Conservation (phyloP, 1,284 basidiomycete species). For the Pseudozyma thailandica region DNA sequence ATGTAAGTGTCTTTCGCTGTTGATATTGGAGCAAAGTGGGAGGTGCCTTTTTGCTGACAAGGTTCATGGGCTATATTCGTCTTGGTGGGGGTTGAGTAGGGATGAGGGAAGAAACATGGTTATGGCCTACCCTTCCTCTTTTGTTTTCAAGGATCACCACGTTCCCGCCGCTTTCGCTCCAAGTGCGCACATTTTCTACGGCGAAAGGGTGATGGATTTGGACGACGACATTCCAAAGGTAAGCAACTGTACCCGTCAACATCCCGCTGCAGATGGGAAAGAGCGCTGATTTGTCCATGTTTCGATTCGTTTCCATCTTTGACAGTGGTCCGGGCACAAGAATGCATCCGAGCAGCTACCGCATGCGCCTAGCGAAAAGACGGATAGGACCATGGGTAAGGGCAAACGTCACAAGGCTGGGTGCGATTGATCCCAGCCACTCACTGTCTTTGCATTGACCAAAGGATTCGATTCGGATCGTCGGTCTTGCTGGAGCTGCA, state of each 20-base stretch:
- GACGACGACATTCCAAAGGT: constrained; percentile 51
- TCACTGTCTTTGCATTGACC: too few relatives aligned
- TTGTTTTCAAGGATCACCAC: constrained; percentile 36
- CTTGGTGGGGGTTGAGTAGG: constrained; percentile 4
- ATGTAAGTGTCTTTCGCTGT: constrained; percentile 14
- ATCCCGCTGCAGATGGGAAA: background rate
- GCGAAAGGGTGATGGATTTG: constrained; percentile 44
- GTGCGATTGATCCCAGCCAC: constrained; percentile 3
- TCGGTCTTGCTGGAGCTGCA: too few relatives aligned
- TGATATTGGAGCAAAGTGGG: too few relatives aligned
- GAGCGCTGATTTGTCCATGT: background rate
- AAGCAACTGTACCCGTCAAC: background rate
- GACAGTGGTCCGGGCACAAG: constrained; percentile 45
- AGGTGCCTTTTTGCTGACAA: background rate
- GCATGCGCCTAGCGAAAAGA: constrained; percentile 28
- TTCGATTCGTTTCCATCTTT: background rate
- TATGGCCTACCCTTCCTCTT: constrained; percentile 50
- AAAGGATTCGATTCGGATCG: too few relatives aligned
- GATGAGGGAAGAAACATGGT: constrained; percentile 54
- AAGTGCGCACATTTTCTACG: constrained; percentile 50
- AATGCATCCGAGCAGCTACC: constrained; percentile 32
- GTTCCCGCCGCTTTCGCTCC: constrained; percentile 41
- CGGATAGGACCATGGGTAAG: constrained; percentile 41
- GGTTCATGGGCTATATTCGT: too few relatives aligned
- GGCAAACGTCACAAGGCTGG: constrained; percentile 39